Evolutionary conservation across 2,329 filamentous ascomycete genomes (phyloP).

Genomic region (Thielaviopsis euricoi): DNA sequence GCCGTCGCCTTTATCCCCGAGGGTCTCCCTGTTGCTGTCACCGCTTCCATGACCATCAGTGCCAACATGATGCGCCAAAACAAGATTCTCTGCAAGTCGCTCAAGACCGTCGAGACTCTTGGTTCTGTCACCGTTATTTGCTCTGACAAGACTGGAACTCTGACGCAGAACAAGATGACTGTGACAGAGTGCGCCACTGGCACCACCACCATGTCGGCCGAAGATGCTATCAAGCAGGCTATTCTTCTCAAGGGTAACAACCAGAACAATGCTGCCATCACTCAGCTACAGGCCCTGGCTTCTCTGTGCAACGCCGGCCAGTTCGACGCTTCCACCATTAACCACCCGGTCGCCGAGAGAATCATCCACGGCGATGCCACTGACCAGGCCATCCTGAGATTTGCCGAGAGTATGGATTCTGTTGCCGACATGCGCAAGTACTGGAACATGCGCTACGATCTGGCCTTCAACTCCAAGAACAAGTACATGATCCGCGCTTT

Average conservation of each 20-base stretch:
- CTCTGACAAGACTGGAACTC: conserved; percentile 95
- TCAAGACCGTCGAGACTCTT: conserved; percentile 92
- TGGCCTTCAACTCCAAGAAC: conserved; percentile 40
- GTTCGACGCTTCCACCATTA: conserved; percentile 53
- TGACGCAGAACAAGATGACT: conserved; percentile 99
- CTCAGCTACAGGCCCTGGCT: conserved; percentile 56
- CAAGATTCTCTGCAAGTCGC: conserved; percentile 88
- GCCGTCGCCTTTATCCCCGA: conserved; percentile 96
- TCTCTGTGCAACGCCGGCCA: conserved; percentile 76
- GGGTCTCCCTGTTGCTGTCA: conserved; percentile 94
- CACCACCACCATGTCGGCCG: conserved; percentile 70
- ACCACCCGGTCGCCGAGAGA: conserved; percentile 53
- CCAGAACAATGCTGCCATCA: conserved; percentile 56
- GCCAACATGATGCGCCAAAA: conserved; percentile 98
- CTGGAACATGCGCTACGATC: conserved; percentile 52
- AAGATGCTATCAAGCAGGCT: conserved; percentile 52
- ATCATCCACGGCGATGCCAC: conserved; percentile 82
- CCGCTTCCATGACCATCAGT: conserved; percentile 85
- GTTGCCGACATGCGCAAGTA: conserved; percentile 39
- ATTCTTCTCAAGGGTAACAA: conserved; percentile 52
- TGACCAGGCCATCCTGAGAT: conserved; percentile 75
- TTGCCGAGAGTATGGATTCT: conserved; percentile 90
- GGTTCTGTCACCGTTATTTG: conserved; percentile 99
- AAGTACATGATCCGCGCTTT: conserved; percentile 41
- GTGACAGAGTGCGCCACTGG: conserved; percentile 85